Evolutionary conservation across 2,329 filamentous ascomycete genomes (phyloP), one percentile per base, ranked within the genome.

Genomic region (Sodiomyces alkalinus): DNA sequence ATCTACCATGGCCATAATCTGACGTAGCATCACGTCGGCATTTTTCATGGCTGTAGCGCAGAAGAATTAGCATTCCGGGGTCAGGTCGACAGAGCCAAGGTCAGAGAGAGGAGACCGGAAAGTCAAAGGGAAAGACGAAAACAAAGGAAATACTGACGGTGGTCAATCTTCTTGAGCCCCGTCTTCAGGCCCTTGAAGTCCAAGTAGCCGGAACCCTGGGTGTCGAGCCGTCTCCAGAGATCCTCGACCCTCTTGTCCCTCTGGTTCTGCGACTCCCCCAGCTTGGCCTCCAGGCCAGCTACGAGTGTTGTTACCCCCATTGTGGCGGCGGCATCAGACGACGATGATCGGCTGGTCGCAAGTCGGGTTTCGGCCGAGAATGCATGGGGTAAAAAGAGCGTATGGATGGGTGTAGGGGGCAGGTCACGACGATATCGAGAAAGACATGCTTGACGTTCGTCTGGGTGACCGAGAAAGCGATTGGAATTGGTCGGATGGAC

Each of bases 131-230:
- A 28, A 24, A 12, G 19, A 29, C 18, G 9, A 8, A 25, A 17
- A 16, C 10, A 13, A 11, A 7, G 9, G 23, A 25, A 10, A 29
- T 26, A 43, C 62, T 56, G 48, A 92, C 85, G 90, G 52, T 98
- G 90, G 52, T 96, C 86, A 45, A 96, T 83, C 53, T 75, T 80
- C 50, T 65, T 74, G 47, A 98, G 58, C 4, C 87, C 90, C 56
- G 74, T 81, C 56, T 86, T 79, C 41, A 98, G 60, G 18, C 74
- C 85, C 50, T 78, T 74, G 39, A 92, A 62, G 55, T 96, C 86
- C 43, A 98, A 64, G 50, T 82, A 75, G 33, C 82, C 82, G 43
- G 77, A 74, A 33, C 67, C 65, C 39, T 74, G 69, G 39, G 77
- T 76, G 52, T 92, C 85, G 40, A 98, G 68, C 45, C 71, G 75